Conservation (phyloP, 2,329 filamentous ascomycete species). For the Fusarium oxysporum region DNA sequence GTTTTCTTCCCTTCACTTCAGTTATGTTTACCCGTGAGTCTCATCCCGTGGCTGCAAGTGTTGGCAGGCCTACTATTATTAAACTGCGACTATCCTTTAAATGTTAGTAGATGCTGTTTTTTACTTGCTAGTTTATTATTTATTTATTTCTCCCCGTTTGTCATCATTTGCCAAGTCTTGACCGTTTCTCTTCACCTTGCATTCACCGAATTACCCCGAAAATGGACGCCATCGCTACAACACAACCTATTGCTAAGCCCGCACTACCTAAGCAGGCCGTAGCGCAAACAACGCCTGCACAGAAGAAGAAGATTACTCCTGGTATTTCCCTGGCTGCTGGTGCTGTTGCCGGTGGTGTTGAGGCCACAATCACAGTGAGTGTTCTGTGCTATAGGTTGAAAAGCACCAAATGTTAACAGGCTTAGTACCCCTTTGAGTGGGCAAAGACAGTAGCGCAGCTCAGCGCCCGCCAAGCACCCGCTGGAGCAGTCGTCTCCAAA, state of each 20-base stretch:
- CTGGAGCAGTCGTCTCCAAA: conserved; percentile 41
- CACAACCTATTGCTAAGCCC: neutral
- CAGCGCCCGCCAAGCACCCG: conserved; percentile 37
- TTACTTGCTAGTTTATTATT: neutral
- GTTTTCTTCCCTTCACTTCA: neutral
- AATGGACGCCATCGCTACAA: conserved; percentile 11
- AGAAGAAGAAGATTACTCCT: conserved; percentile 46
- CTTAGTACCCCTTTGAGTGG: conserved; percentile 74
- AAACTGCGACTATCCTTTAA: neutral
- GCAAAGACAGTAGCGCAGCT: conserved; percentile 74
- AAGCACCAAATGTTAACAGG: neutral
- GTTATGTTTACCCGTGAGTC: neutral
- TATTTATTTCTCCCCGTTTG: neutral
- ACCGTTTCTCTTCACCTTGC: neutral
- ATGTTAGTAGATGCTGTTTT: neutral
- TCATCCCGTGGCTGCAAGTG: neutral
- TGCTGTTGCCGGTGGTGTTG: conserved; percentile 63
- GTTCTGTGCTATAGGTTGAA: too few species aligned
- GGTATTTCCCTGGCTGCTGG: conserved; percentile 62
- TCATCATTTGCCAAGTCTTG: neutral
- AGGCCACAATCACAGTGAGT: conserved; percentile 61
- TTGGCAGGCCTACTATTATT: neutral
- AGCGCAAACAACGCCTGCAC: neutral
- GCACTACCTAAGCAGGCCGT: neutral
- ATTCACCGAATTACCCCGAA: neutral